Evolutionary conservation across 495 filamentous ascomycete genomes (phyloP).

Genomic region (Daldinia decipiens): DNA sequence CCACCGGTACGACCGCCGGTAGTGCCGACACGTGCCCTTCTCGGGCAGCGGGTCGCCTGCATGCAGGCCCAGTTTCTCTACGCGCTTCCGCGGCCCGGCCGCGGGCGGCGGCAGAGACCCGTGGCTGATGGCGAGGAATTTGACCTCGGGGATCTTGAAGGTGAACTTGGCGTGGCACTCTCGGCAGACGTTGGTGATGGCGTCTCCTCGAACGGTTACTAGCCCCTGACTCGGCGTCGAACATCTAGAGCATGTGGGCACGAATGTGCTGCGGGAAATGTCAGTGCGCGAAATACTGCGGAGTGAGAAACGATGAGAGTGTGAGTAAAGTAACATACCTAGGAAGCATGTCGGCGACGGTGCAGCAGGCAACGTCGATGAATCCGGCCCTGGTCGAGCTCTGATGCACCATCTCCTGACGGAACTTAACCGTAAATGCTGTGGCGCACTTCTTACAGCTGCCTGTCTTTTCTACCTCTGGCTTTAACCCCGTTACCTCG

Average conservation of each 20-base stretch:
- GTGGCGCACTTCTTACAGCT: slow-evolving; percentile 83
- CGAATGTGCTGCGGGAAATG: slow-evolving; percentile 68
- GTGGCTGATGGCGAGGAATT: slow-evolving; percentile 76
- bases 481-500: slow-evolving; percentile 74
- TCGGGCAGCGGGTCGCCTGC: slow-evolving; percentile 81
- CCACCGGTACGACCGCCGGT: slow-evolving; percentile 84
- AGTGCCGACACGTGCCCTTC: slow-evolving; percentile 80
- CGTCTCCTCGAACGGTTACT: slow-evolving; percentile 76
- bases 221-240: slow-evolving; percentile 77
- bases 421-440: slow-evolving; percentile 72
- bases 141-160: slow-evolving; percentile 82
- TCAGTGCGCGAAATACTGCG: slow-evolving; percentile 2
- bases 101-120: slow-evolving; percentile 54
- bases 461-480: slow-evolving; percentile 52
- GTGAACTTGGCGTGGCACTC: slow-evolving; percentile 87
- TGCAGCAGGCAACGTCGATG: slow-evolving; percentile 82
- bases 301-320: not conserved
- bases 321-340: slow-evolving; percentile 60
- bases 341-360: slow-evolving; percentile 80
- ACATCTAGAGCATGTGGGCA: slow-evolving; percentile 84
- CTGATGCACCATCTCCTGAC: slow-evolving; percentile 79
- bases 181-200: slow-evolving; percentile 79
- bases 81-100: slow-evolving; percentile 63
- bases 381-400: slow-evolving; percentile 83
- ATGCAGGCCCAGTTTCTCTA: slow-evolving; percentile 81